Base-by-base conservation (phyloP, 495 filamentous ascomycete species). In the Annulohypoxylon bovei region DNA sequence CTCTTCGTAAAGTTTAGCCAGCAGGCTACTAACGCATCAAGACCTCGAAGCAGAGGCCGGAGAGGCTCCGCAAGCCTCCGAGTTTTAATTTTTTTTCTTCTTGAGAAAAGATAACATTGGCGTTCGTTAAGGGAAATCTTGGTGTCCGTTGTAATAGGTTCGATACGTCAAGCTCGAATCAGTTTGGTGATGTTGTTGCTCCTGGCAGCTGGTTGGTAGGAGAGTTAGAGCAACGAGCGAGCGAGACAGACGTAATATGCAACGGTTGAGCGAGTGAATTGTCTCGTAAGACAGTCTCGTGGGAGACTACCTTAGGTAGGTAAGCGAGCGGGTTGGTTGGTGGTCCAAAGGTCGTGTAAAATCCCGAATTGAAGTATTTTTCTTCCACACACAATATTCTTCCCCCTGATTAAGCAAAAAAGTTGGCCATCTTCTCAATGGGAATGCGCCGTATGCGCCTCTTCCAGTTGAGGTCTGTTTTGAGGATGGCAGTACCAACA, bases 401-500 rank as follows among this genome's bases (percentile, higher is more conserved):
- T 40, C 47, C 60, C 46, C 23, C 47, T 52, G 16, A 37, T 46
- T 16, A 52, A 53, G 46, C 35, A 11, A 39, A 54, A 11, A 30
- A 20, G 23, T 32, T 37, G 30, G 11, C 30, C 62, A 66, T 56
- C 39, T 39, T 47, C 62, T 62, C 28, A 73, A 44, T 73, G 70
- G 33, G 28, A 25, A 49, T 70, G 70, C 28, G 56, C 40, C 39
- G 53, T 53, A 52, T 67, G 63, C 40, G 39, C 58, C 35, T 62
- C 54, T 46, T 33, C 16, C 16, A 55, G 52, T 62, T 61, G 60
- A 67, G 66, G 64, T 57, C 46, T 66, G 58, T 73, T 71, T 65
- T 77, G 75, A 23, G 75, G 75, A 75, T 77, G 75, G 59, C 75
- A 77, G 60, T 77, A 77, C 75, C 75, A 77, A 72, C 75, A 77